Percentiles rank a stretch among this genome's conserved stretches.
These are phyloP conservation scores for Lipomyces orientalis DNA, from an alignment of 805 yeast genomes.

Conservation along the genomic window DNA sequence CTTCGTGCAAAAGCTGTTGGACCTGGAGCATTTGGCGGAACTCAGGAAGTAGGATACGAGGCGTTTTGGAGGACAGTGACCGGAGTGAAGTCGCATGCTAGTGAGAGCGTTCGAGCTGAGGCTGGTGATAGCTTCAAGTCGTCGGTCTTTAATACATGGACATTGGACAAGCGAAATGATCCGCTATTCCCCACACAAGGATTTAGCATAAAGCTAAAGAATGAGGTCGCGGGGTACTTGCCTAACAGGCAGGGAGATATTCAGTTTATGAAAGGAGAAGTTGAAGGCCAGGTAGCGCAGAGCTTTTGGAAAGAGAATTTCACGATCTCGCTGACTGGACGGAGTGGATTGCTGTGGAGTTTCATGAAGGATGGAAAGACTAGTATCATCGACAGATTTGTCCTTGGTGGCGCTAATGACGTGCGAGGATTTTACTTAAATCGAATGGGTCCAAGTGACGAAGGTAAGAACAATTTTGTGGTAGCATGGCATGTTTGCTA, in stretches of 20 bases:
- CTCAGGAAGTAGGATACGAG: constrained; percentile 61
- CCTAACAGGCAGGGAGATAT: constrained; percentile 39
- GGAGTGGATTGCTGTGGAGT: constrained; percentile 61
- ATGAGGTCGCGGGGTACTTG: constrained; percentile 54
- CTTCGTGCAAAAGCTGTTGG: constrained; percentile 49
- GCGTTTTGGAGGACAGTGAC: constrained; percentile 62
- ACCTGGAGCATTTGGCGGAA: constrained; percentile 58
- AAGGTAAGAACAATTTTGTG: constrained; percentile 24
- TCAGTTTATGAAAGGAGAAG: constrained; percentile 45
- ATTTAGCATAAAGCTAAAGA: constrained; percentile 47
- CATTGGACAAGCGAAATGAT: constrained; percentile 53
- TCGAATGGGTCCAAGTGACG: constrained; percentile 68
- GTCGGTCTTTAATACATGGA: constrained; percentile 53
- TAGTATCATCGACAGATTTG: constrained; percentile 79
- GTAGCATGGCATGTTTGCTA: background rate
- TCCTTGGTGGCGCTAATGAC: constrained; percentile 78
- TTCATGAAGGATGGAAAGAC: constrained; percentile 49
- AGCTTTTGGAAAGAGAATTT: constrained; percentile 48
- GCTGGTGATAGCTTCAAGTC: constrained; percentile 70
- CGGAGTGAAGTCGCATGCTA: constrained; percentile 54
- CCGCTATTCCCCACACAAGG: constrained; percentile 58
- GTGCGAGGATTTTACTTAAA: constrained; percentile 72
- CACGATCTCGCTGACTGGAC: constrained; percentile 57
- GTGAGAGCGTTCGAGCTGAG: constrained; percentile 60
- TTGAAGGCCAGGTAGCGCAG: constrained; percentile 47